Evolutionary conservation across 1,284 basidiomycete species (phyloP), one percentile per base, ranked within the genome.

Genomic region (Moniliella sp.): DNA sequence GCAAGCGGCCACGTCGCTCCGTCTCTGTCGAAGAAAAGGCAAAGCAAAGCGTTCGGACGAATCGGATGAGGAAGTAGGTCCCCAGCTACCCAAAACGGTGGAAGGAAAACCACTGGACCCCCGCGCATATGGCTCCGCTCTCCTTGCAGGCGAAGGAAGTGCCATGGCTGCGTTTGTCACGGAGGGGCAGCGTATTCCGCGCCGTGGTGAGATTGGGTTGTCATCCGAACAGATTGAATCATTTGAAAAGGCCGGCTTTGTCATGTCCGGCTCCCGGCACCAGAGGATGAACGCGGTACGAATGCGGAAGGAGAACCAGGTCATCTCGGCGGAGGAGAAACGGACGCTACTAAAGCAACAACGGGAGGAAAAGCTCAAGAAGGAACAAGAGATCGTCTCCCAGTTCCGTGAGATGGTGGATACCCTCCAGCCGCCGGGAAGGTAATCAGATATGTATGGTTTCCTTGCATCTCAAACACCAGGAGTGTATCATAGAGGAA

Each of bases 291-390:
- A 58, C 23, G 91, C 86, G 0, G 88, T 97, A 23, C 76, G 91
- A 40, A 78, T 93, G 72, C 68, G 88, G 50, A 91, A 94, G 69
- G 88, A 97, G 67, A 91, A 93, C 65, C 88, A 97, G 65, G 84
- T 97, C 39, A 88, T 93, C 59, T 40, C 46, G 4, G 84, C 86
- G 1, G 88, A 94, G 65, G 88, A 97, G 67, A 91, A 93, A 67
- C 67, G 84, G 27, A 79, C 80, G 15, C 82, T 93, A 36, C 61
- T 94, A 50, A 84, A 86, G 63, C 57, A 88, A 62, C 82, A 91
- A 64, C 78, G 70, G 56, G 86, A 94, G 63, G 86, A 94, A 64
- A 73, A 78, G 62, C 73, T 76, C 53, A 73, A 83, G 63, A 73
- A 82, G 60, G 88, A 97, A 48, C 65, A 65, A 12, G 60, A 67